Conservation (phyloP, 306 rosid species). For the Acacia crassicarpa region DNA sequence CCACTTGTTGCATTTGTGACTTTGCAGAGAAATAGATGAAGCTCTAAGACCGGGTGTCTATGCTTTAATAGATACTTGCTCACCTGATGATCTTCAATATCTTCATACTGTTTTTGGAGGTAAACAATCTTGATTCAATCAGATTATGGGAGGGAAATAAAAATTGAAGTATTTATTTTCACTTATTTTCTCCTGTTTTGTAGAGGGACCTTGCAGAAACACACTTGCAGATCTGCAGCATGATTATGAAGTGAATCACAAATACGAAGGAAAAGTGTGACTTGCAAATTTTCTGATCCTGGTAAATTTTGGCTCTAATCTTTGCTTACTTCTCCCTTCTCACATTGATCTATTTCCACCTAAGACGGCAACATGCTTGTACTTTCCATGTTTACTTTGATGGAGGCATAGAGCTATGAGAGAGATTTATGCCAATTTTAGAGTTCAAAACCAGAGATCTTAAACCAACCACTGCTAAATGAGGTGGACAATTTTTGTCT, state of each 20-base stretch:
- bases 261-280: conserved; percentile 85
- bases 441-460: conserved; percentile 4
- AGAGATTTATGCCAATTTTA: conserved; percentile 9
- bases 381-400: background rate
- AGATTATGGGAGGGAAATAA: conserved; percentile 1
- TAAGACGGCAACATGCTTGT: conserved; percentile 12
- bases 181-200: conserved; percentile 34
- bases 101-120: conserved; percentile 94
- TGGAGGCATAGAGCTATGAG: background rate
- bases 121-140: conserved; percentile 39
- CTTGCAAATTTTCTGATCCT: conserved; percentile 13
- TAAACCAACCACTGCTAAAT: background rate
- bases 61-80: conserved; percentile 76
- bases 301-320: conserved; percentile 25
- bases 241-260: conserved; percentile 72
- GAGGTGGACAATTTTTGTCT: background rate
- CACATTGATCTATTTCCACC: conserved; percentile 16
- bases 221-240: conserved; percentile 65
- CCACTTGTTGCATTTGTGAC: conserved; percentile 15
- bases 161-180: conserved; percentile 14
- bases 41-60: conserved; percentile 84
- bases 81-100: conserved; percentile 84
- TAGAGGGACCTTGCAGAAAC: conserved; percentile 98
- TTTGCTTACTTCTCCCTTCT: conserved; percentile 22
- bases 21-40: conserved; percentile 85